Evolutionary conservation across 2,329 filamentous ascomycete species (phyloP).

Genomic region (Hypoxylon sp.): DNA sequence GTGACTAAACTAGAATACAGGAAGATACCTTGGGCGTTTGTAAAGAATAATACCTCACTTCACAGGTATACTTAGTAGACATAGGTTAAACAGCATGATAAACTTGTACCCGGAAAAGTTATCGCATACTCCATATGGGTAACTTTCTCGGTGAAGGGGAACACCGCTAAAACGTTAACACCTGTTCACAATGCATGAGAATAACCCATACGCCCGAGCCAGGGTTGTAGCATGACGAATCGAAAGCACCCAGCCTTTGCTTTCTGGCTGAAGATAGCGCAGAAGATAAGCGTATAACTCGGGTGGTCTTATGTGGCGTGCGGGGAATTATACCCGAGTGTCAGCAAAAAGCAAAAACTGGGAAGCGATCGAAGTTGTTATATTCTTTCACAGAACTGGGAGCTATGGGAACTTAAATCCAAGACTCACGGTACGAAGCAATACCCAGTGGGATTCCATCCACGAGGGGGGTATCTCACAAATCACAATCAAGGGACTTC

Average conservation of each 20-base stretch:
- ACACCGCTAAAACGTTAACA: conserved; percentile 2
- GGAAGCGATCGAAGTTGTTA: neutral
- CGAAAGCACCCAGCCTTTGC: conserved; percentile 9
- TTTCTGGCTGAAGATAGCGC: conserved; percentile 8
- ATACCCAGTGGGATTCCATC: neutral
- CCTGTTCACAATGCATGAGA: neutral
- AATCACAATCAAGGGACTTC: neutral
- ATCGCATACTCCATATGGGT: neutral
- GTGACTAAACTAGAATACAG: conserved; percentile 2
- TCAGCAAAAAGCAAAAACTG: conserved; percentile 2
- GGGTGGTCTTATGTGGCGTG: conserved; percentile 30
- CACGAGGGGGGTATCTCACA: neutral
- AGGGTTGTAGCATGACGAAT: neutral
- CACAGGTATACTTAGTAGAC: neutral
- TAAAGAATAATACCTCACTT: neutral
- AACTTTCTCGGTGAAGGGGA: neutral
- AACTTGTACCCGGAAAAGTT: neutral
- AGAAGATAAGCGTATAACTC: conserved; percentile 6
- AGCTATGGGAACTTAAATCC: neutral
- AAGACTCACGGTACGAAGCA: conserved; percentile 1
- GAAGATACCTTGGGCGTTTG: neutral
- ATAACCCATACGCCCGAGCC: neutral
- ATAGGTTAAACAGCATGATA: no score
- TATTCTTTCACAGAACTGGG: neutral
- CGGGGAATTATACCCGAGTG: conserved; percentile 5